Conservation (phyloP, 495 filamentous ascomycete genomes). For the Margaritispora aquatica region DNA sequence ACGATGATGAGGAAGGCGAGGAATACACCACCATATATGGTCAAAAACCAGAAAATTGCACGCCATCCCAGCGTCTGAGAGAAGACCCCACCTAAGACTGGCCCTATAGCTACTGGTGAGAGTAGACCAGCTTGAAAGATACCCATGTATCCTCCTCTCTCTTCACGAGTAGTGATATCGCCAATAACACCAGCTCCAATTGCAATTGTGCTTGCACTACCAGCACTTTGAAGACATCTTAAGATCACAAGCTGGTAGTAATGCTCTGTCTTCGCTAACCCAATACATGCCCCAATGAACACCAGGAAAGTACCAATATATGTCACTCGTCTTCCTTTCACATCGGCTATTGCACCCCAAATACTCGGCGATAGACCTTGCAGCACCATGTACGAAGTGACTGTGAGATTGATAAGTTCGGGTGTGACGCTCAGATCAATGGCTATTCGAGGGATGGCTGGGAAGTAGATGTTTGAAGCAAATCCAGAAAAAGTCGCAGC, state of each 20-base stretch:
- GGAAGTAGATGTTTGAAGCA: conserved; percentile 44
- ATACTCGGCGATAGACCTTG: conserved; percentile 18
- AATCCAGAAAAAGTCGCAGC: conserved; percentile 49
- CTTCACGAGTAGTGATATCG: conserved; percentile 45
- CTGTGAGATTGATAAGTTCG: conserved; percentile 31
- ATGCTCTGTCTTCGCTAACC: conserved; percentile 50
- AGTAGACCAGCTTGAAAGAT: conserved; percentile 45
- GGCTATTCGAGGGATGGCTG: conserved; percentile 31
- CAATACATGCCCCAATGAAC: conserved; percentile 56
- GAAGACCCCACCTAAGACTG: conserved; percentile 46
- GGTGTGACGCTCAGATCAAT: conserved; percentile 24
- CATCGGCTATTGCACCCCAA: conserved; percentile 52
- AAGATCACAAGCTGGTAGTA: conserved; percentile 57
- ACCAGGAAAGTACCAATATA: conserved; percentile 54
- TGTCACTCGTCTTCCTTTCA: conserved; percentile 48
- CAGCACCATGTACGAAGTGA: conserved; percentile 34
- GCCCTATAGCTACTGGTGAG: conserved; percentile 42
- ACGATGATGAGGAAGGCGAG: conserved; percentile 34
- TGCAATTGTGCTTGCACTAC: conserved; percentile 47
- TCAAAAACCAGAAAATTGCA: conserved; percentile 51
- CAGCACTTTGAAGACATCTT: conserved; percentile 55
- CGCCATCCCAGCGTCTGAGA: conserved; percentile 47
- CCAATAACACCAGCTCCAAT: conserved; percentile 52
- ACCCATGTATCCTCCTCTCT: conserved; percentile 51
- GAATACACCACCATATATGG: conserved; percentile 40